Percentiles rank a stretch among this genome's conserved stretches.
Conservation (phyloP, 768 basidiomycete genomes). For the Rhizopogon roseolus region DNA sequence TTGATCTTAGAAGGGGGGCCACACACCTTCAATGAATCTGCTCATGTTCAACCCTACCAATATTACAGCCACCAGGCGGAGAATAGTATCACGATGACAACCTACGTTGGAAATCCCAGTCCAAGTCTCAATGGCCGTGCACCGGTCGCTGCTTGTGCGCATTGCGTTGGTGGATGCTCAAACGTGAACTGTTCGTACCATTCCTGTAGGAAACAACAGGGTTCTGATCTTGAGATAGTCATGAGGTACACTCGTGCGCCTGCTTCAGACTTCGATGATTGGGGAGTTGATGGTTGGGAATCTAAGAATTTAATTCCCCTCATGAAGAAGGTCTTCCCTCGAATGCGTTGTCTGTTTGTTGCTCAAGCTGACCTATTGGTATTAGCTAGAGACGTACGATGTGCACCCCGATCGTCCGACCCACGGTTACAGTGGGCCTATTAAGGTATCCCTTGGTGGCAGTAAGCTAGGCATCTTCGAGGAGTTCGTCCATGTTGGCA, state of each 20-base stretch:
- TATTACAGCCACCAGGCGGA: conserved; percentile 12
- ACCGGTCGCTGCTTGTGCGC: conserved; percentile 10
- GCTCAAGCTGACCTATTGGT: background rate
- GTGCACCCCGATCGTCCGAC: conserved; percentile 9
- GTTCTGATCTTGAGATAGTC: conserved; percentile 2
- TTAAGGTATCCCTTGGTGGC: conserved; percentile 22
- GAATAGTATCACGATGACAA: conserved; percentile 12
- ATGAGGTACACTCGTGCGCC: conserved; percentile 18
- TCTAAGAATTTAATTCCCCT: conserved; percentile 20
- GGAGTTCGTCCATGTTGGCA: conserved; percentile 44
- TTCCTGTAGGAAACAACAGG: background rate
- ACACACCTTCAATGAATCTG: conserved; percentile 12
- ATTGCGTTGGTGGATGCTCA: conserved; percentile 22
- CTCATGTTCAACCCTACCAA: conserved; percentile 16
- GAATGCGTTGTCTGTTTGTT: background rate
- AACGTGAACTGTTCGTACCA: conserved; percentile 14
- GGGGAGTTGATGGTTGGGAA: conserved; percentile 23
- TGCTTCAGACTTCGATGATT: conserved; percentile 24
- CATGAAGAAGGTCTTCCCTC: conserved; percentile 15
- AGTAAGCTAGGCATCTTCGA: conserved; percentile 19
- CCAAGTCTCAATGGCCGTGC: conserved; percentile 11
- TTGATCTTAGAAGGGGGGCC: conserved; percentile 22
- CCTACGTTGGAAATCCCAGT: conserved; percentile 8
- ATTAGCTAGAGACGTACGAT: conserved; percentile 18
- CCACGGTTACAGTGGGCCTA: conserved; percentile 18